phyloP scores from a whole-genome alignment of 2,329 filamentous ascomycete genomes.

The Scortechinia acanthostroma region DNA sequence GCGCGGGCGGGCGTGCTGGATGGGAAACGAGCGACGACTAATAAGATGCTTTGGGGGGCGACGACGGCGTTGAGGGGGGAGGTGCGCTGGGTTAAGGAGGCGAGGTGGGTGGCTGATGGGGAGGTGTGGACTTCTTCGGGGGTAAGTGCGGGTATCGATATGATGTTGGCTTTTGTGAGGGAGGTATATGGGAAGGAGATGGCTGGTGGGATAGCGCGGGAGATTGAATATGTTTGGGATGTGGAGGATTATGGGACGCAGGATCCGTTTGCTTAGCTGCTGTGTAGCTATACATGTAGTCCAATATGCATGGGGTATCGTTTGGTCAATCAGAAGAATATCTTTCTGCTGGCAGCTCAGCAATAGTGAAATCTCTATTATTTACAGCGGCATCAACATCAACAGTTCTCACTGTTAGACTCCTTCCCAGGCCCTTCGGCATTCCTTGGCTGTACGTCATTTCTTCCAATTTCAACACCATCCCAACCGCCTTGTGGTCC shows the following conservation, averaged over 20 bases:
- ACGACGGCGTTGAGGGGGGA: constrained; percentile 36
- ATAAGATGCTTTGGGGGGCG: constrained; percentile 47
- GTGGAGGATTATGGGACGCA: no score
- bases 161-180: constrained; percentile 46
- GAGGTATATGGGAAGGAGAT: constrained; percentile 41
- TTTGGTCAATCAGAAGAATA: no score
- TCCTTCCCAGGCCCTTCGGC: no score
- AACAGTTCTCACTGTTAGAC: no score
- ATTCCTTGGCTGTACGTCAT: no score
- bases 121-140: constrained; percentile 63
- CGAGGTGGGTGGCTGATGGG: constrained; percentile 59
- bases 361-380: no score
- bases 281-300: no score
- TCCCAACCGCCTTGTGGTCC: constrained; percentile 18
- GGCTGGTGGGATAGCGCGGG: constrained; percentile 36
- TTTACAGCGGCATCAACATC: no score
- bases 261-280: no score
- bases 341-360: no score
- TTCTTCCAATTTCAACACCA: constrained; percentile 10
- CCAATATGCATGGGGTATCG: no score
- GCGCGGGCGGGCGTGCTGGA: constrained; percentile 53
- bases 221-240: constrained; percentile 59
- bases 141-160: constrained; percentile 55
- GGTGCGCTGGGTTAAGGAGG: constrained; percentile 51
- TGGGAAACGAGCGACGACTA: constrained; percentile 55